These are phyloP conservation scores for Lumnitzera racemosa DNA, from an alignment of 345 rosid species.

Conservation along the genomic window DNA sequence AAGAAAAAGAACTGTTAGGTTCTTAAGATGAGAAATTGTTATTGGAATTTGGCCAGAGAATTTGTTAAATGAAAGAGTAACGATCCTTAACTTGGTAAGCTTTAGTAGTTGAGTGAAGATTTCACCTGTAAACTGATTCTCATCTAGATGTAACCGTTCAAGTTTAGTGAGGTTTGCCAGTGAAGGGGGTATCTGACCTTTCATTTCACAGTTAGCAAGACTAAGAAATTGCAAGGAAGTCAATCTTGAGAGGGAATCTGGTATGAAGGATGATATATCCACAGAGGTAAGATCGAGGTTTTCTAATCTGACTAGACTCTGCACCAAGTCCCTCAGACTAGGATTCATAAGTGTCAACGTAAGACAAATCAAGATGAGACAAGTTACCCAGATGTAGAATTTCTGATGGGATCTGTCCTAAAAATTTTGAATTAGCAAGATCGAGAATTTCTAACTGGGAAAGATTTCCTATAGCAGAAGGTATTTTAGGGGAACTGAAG, in stretches of 20 bases:
- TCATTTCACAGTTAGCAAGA: background rate
- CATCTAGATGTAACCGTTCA: rapidly evolving
- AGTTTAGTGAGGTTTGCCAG: background rate
- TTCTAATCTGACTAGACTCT: constrained; percentile 1
- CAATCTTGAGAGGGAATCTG: background rate
- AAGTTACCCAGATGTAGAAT: constrained; percentile 5
- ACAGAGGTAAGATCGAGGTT: background rate
- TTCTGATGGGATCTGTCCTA: constrained; percentile 6
- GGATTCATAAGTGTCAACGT: constrained; percentile 1
- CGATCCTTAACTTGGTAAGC: background rate
- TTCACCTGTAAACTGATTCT: background rate
- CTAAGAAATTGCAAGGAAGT: background rate
- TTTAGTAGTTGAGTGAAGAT: constrained; percentile 8
- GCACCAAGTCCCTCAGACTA: background rate
- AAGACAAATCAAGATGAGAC: background rate
- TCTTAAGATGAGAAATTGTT: constrained; percentile 9
- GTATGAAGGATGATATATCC: background rate
- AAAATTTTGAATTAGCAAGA: constrained; percentile 7
- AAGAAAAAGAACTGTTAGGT: background rate
- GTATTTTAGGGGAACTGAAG: constrained; percentile 9
- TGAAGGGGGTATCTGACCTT: background rate
- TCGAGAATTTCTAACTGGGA: constrained; percentile 5
- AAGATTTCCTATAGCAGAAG: constrained; percentile 8
- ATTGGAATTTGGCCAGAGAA: constrained; percentile 14
- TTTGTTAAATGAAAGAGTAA: constrained; percentile 4